Conservation (phyloP, 208 protist species). For the Plasmodiophora brassicae region DNA sequence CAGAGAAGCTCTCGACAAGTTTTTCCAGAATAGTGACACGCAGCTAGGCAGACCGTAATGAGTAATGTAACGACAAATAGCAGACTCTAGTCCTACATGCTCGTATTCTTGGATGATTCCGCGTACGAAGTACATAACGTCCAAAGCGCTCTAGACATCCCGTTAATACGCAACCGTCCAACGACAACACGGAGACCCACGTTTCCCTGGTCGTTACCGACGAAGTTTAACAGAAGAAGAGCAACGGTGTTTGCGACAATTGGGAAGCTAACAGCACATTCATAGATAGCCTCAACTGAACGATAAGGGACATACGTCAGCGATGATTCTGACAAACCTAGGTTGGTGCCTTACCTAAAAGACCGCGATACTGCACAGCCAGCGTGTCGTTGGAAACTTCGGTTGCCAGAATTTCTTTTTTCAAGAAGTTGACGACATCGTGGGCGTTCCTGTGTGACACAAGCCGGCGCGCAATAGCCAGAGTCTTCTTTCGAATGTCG, state of each 20-base stretch:
- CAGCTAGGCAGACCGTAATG: slow-evolving; percentile 61
- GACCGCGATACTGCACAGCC: background rate
- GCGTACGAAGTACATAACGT: slow-evolving; percentile 85
- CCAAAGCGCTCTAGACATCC: slow-evolving; percentile 55
- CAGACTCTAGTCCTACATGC: background rate
- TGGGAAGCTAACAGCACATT: slow-evolving; percentile 77
- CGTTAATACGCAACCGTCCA: slow-evolving; percentile 38
- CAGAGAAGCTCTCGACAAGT: slow-evolving; percentile 53
- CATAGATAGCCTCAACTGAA: slow-evolving; percentile 80
- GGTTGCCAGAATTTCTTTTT: slow-evolving; percentile 79
- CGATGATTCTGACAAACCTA: no score
- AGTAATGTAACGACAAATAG: background rate
- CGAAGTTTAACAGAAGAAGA: slow-evolving; percentile 83
- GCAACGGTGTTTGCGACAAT: slow-evolving; percentile 61
- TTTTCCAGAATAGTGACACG: slow-evolving; percentile 61
- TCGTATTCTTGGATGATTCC: slow-evolving; percentile 80
- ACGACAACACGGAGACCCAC: background rate
- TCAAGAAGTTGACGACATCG: slow-evolving; percentile 80
- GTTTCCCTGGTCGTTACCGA: slow-evolving; percentile 65
- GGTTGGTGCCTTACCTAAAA: background rate
- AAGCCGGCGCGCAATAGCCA: slow-evolving; percentile 82
- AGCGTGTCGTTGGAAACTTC: background rate
- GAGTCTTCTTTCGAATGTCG: slow-evolving; percentile 84
- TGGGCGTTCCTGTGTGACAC: slow-evolving; percentile 80
- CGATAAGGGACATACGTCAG: background rate